A percentile compares a stretch with the other conserved stretches of the same genome.
Evolutionary conservation across 1,284 basidiomycete species (phyloP).

Genomic region (Cryptococcus sp.): DNA sequence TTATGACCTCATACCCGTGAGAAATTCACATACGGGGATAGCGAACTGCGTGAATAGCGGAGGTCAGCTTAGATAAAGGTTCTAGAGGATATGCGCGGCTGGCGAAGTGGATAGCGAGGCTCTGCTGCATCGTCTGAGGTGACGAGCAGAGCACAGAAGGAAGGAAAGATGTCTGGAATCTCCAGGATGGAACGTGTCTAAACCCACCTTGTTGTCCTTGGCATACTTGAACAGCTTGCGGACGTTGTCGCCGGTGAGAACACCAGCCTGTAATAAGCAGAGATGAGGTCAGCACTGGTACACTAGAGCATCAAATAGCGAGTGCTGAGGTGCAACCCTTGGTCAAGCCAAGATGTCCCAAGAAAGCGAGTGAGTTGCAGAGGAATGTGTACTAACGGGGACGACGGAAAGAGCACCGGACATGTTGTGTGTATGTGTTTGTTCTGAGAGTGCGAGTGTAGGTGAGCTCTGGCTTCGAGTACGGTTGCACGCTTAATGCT

Average conservation of each 20-base stretch:
- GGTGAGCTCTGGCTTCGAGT: neutral
- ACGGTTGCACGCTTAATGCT: neutral
- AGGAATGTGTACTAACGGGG: constrained; percentile 36
- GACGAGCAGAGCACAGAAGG: neutral
- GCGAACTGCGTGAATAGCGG: constrained; percentile 65
- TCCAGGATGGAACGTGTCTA: neutral
- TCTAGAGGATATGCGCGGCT: neutral
- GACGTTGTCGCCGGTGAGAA: constrained; percentile 82
- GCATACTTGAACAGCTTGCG: constrained; percentile 88
- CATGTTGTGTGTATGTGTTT: constrained; percentile 25
- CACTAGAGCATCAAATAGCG: no score
- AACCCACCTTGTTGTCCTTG: constrained; percentile 71
- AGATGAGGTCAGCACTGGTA: neutral
- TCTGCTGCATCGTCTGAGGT: neutral
- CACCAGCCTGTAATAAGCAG: constrained; percentile 65
- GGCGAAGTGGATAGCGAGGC: neutral
- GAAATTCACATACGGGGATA: constrained; percentile 66
- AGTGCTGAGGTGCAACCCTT: no score
- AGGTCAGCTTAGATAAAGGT: constrained; percentile 15
- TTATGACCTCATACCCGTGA: no score
- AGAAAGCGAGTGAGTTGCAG: neutral
- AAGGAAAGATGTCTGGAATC: neutral
- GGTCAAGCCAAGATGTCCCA: neutral
- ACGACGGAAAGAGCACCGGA: constrained; percentile 48
- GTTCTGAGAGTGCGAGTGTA: neutral